Evolutionary conservation across 768 basidiomycete species (phyloP), one percentile per base, ranked within the genome.

Genomic region (Russula sp.): DNA sequence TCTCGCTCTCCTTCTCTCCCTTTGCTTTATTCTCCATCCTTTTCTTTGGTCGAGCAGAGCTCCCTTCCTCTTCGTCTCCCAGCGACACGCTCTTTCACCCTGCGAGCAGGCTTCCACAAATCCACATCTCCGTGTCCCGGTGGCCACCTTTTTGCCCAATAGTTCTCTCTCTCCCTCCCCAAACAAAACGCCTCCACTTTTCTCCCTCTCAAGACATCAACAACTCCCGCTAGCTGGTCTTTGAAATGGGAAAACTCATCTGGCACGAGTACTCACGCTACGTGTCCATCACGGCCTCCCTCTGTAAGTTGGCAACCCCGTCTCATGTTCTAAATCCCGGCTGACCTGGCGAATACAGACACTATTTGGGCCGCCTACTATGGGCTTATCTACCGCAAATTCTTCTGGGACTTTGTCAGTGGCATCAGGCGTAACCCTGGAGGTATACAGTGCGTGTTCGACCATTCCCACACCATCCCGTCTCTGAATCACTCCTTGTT

Each of bases 361-460:
- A 82, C 85, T 60, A 76, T 92, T 11, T 92, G 90, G 91, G 86
- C 88, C 14, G 77, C 82, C 36, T 86, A 89, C 75, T 95, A 83
- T 75, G 93, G 85, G 18, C 72, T 94, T 14, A 76, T 87, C 68
- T 93, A 84, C 76, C 89, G 92, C 74, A 96, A 96, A 76, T 96
- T 92, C 82, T 94, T 96, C 76, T 96, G 90, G 89, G 94, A 96
- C 76, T 92, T 96, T 71, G 76, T 93, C n/a, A 86, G 84, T 61
- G 93, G 89, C 50, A 86, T 80, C 60, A 71, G 91, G 60, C 86
- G 88, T 64, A 80, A 83, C 71, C 89, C 89, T 34, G 89, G 89
- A 75, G 89, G 89, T 56, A 59, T 89, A 29, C 88, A 90, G 89
- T 90, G 65, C 70, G 86, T 84, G n/a, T 34, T 54, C 22, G 29